These are phyloP conservation scores for Xylaria sp. DNA, from an alignment of 2,329 filamentous ascomycete species.

Conservation along the genomic window DNA sequence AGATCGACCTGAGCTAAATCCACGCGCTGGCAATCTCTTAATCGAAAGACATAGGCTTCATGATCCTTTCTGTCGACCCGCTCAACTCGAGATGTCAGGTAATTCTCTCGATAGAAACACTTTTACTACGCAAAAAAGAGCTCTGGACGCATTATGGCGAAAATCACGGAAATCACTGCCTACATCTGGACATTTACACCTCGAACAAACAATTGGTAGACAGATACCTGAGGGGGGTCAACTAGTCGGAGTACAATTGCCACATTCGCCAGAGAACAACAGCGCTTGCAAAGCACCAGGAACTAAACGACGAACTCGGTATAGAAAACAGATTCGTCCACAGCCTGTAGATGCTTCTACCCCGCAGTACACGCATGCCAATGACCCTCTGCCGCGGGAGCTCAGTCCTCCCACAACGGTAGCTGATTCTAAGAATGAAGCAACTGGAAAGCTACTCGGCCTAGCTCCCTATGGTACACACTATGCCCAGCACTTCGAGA, in stretches of 20 bases:
- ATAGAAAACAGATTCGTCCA: constrained; percentile 53
- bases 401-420: constrained; percentile 32
- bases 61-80: constrained; percentile 48
- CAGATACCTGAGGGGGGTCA: constrained; percentile 31
- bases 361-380: constrained; percentile 58
- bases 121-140: constrained; percentile 59
- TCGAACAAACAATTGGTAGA: constrained; percentile 44
- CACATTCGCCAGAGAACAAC: constrained; percentile 6
- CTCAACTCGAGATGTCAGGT: constrained; percentile 60
- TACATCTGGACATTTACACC: constrained; percentile 39
- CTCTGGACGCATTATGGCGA: constrained; percentile 61
- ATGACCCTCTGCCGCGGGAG: constrained; percentile 55
- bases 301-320: constrained; percentile 30
- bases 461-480: constrained; percentile 65
- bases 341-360: constrained; percentile 54
- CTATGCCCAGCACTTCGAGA: constrained; percentile 67
- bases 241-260: not conserved
- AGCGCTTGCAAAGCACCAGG: not conserved
- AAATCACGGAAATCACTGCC: constrained; percentile 42
- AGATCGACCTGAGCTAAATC: constrained; percentile 4
- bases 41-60: constrained; percentile 22
- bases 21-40: not conserved
- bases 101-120: constrained; percentile 42
- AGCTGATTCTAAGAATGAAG: constrained; percentile 27
- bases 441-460: constrained; percentile 53